Conservation (phyloP, 495 filamentous ascomycete species). For the Amphirosellinia nigrospora region DNA sequence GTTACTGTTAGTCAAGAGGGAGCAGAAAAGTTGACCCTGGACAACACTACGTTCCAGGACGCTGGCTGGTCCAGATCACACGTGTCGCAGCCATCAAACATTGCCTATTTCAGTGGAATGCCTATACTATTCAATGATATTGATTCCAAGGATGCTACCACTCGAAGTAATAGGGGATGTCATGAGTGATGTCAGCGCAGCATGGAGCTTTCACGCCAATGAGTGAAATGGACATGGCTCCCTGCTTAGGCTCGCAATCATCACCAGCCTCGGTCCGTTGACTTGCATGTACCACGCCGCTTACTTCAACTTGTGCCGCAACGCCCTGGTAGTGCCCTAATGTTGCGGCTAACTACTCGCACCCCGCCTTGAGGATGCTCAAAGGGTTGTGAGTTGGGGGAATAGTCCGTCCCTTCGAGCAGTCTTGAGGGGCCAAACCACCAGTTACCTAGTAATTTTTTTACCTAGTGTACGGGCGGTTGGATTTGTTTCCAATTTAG, state of each 20-base stretch:
- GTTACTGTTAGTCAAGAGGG: background rate
- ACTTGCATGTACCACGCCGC: conserved; percentile 8
- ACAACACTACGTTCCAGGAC: conserved; percentile 6
- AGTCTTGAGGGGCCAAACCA: background rate
- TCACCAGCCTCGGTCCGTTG: background rate
- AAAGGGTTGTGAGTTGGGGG: background rate
- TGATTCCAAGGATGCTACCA: conserved; percentile 6
- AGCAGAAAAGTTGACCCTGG: conserved; percentile 2
- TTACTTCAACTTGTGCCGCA: background rate
- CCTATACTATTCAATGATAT: background rate
- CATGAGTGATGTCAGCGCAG: conserved; percentile 21
- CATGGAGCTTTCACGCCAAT: background rate
- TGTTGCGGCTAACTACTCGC: background rate
- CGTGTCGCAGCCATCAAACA: conserved; percentile 6
- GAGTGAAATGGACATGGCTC: conserved; percentile 8
- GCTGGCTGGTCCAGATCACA: conserved; percentile 7
- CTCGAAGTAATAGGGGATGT: background rate
- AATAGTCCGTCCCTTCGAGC: background rate
- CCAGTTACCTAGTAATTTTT: background rate
- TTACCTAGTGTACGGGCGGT: background rate
- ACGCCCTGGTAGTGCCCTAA: background rate
- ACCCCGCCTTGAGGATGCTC: background rate
- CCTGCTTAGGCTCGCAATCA: conserved; percentile 4
- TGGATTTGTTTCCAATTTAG: conserved; percentile 3
- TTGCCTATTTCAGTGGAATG: conserved; percentile 19